These are phyloP conservation scores for Pyrenopolyporus hunteri DNA, from an alignment of 495 filamentous ascomycete genomes.

Conservation along the genomic window DNA sequence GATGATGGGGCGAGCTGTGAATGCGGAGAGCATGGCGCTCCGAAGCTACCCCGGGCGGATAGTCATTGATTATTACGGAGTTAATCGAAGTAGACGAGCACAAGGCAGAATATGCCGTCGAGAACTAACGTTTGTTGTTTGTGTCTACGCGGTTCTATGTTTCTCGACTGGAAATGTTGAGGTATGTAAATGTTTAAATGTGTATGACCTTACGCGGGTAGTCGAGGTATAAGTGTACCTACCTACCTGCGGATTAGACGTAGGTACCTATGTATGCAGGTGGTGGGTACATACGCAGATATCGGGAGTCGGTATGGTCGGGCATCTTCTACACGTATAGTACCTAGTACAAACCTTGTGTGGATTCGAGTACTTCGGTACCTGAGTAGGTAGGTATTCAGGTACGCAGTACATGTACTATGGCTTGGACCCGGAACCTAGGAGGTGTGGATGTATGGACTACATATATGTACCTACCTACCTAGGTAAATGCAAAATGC, in stretches of 20 bases:
- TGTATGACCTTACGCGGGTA: background rate
- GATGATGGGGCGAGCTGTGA: constrained; percentile 92
- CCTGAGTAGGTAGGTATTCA: too few species aligned
- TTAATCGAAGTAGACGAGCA: background rate
- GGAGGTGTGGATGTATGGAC: too few species aligned
- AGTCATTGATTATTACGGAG: constrained; percentile 4
- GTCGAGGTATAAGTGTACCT: background rate
- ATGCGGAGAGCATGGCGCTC: constrained; percentile 90
- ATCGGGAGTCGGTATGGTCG: too few species aligned
- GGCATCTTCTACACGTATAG: too few species aligned
- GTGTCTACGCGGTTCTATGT: background rate
- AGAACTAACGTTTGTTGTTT: background rate
- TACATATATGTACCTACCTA: background rate
- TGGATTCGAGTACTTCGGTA: too few species aligned
- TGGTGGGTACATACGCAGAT: too few species aligned
- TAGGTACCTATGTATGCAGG: background rate
- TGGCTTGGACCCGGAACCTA: too few species aligned
- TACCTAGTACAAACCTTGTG: too few species aligned
- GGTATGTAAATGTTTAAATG: background rate
- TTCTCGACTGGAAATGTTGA: too few species aligned
- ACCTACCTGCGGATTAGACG: background rate
- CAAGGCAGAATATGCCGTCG: background rate
- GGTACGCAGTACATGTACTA: background rate
- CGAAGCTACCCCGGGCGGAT: constrained; percentile 19
- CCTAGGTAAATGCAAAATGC: too few species aligned